Percentiles rank a stretch among this genome's conserved stretches.
These are phyloP conservation scores for Pterulicium gracile DNA, from an alignment of 1,284 basidiomycete genomes.

Conservation along the genomic window DNA sequence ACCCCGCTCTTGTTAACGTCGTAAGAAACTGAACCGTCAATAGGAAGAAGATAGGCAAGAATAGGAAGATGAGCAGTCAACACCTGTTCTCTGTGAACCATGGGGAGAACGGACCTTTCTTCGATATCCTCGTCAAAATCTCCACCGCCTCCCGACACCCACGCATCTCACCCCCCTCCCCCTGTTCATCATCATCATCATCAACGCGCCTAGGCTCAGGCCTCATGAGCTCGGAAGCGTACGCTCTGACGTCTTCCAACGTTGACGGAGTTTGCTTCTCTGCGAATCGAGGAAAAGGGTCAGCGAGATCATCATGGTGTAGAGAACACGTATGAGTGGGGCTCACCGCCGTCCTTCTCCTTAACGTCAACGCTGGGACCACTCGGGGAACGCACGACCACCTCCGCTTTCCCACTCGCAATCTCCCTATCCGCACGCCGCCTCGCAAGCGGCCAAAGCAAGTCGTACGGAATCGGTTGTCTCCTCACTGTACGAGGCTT, in stretches of 20 bases:
- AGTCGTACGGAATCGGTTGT: constrained; percentile 46
- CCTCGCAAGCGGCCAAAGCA: constrained; percentile 54
- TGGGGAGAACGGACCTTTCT: constrained; percentile 76
- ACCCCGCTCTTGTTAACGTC: constrained; percentile 88
- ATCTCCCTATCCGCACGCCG: constrained; percentile 23
- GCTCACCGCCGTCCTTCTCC: no score
- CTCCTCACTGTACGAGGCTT: constrained; percentile 37
- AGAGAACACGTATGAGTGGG: no score
- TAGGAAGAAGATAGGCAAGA: constrained; percentile 3
- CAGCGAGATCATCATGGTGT: no score
- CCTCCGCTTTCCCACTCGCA: neutral
- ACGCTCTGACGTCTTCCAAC: constrained; percentile 8
- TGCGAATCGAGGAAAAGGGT: no score
- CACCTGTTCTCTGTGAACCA: no score
- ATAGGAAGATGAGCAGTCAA: no score
- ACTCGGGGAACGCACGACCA: no score
- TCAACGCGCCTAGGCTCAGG: constrained; percentile 12
- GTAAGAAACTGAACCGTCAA: constrained; percentile 64
- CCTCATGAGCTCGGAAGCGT: constrained; percentile 17
- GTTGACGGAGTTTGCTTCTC: neutral
- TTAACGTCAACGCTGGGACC: no score
- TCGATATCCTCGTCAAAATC: constrained; percentile 78
- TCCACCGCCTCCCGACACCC: constrained; percentile 88
- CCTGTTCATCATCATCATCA: constrained; percentile 17
- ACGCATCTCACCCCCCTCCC: constrained; percentile 31